phyloP scores from a whole-genome alignment of 441 rosid genomes.

The Daphne laureola region DNA sequence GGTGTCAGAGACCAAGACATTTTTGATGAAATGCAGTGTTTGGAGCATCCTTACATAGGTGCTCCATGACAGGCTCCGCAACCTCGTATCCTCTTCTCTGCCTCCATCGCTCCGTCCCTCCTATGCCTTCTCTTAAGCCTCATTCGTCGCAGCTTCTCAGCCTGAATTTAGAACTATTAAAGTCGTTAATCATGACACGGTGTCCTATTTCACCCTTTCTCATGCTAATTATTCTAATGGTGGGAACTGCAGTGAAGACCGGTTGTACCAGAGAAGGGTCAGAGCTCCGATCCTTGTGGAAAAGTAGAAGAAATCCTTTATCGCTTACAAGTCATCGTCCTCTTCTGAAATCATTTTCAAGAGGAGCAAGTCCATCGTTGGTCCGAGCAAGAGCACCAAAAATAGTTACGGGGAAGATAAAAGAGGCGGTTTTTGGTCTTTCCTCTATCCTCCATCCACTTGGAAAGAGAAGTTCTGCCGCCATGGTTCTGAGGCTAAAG shows the following conservation, averaged over 20 bases:
- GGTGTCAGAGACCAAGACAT: conserved; percentile 48
- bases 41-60: conserved; percentile 65
- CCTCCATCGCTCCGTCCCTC: conserved; percentile 48
- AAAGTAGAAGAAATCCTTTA: conserved; percentile 59
- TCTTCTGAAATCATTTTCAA: conserved; percentile 38
- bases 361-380: conserved; percentile 72
- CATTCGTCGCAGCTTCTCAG: no score
- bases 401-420: conserved; percentile 27
- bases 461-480: conserved; percentile 28
- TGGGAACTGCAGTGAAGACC: no score
- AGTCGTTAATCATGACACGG: no score
- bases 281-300: conserved; percentile 56
- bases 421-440: conserved; percentile 79
- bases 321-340: conserved; percentile 1
- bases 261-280: conserved; percentile 25
- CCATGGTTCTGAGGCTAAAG: conserved; percentile 24
- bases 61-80: conserved; percentile 95
- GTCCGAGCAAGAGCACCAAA: conserved; percentile 23
- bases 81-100: conserved; percentile 79
- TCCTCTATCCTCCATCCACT: conserved; percentile 35
- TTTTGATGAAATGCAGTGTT: conserved; percentile 81
- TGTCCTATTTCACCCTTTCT: no score
- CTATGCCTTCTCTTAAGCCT: conserved; percentile 51
- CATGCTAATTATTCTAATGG: no score
- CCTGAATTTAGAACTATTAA: no score